Evolutionary conservation across 2,329 filamentous ascomycete species (phyloP).

Genomic region (Verticillium albo-atrum): DNA sequence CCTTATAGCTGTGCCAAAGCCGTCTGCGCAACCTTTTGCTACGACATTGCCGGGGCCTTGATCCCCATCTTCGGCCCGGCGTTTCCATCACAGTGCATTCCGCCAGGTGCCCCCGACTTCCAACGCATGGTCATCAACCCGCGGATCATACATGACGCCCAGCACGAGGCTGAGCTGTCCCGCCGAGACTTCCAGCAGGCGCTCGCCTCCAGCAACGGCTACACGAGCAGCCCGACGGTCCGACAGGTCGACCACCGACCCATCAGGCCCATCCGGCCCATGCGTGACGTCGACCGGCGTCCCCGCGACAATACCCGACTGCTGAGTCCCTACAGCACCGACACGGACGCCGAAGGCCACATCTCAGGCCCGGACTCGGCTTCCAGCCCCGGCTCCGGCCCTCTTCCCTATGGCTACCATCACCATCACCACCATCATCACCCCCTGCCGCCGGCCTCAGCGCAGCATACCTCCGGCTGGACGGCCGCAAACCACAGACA

Average conservation of each 20-base stretch:
- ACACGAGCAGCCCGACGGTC: not conserved
- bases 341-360: slow-evolving; percentile 34
- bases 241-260: slow-evolving; percentile 4
- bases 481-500: slow-evolving; percentile 20
- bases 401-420: slow-evolving; percentile 4
- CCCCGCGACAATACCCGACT: slow-evolving; percentile 15
- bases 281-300: slow-evolving; percentile 18
- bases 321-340: slow-evolving; percentile 33
- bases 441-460: not conserved
- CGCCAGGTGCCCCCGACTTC: slow-evolving; percentile 58
- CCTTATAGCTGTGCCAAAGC: slow-evolving; percentile 82
- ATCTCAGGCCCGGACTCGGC: slow-evolving; percentile 17
- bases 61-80: slow-evolving; percentile 85
- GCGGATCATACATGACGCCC: slow-evolving; percentile 48
- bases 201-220: slow-evolving; percentile 3
- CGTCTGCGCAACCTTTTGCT: slow-evolving; percentile 86
- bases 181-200: slow-evolving; percentile 27
- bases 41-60: slow-evolving; percentile 74
- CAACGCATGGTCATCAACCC: slow-evolving; percentile 63
- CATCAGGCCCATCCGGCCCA: slow-evolving; percentile 7
- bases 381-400: slow-evolving; percentile 10
- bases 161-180: slow-evolving; percentile 41
- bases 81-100: slow-evolving; percentile 71
- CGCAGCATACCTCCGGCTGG: slow-evolving; percentile 17
- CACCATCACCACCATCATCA: no score